Percentiles rank a stretch among this genome's conserved stretches.
These are phyloP conservation scores for Trichoderma guizhouense DNA, from an alignment of 2,329 filamentous ascomycete genomes.

Conservation along the genomic window DNA sequence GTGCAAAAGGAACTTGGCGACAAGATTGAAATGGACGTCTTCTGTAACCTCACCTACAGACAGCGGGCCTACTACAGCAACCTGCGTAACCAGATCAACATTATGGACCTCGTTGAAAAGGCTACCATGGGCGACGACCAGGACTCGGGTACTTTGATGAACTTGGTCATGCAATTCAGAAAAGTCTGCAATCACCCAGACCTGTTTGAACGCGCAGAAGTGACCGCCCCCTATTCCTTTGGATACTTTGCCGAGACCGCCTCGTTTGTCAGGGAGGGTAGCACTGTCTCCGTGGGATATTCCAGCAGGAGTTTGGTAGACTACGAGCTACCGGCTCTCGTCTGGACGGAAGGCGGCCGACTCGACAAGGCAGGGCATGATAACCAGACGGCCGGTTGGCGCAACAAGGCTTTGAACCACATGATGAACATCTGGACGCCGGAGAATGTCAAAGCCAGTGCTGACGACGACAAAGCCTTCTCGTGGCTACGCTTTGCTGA, in stretches of 20 bases:
- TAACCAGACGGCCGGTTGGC: slow-evolving; percentile 76
- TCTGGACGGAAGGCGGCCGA: slow-evolving; percentile 79
- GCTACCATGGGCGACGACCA: slow-evolving; percentile 90
- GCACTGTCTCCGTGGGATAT: slow-evolving; percentile 75
- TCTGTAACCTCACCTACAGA: slow-evolving; percentile 94
- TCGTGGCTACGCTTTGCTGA: slow-evolving; percentile 90
- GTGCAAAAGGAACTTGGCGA: slow-evolving; percentile 98
- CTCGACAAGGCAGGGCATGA: slow-evolving; percentile 69
- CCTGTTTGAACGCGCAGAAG: slow-evolving; percentile 91
- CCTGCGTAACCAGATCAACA: slow-evolving; percentile 93
- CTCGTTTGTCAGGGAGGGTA: slow-evolving; percentile 88
- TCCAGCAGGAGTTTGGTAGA: slow-evolving; percentile 84
- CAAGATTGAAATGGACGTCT: slow-evolving; percentile 96
- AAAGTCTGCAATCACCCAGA: slow-evolving; percentile 99
- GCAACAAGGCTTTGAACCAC: slow-evolving; percentile 70
- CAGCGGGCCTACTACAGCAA: slow-evolving; percentile 92
- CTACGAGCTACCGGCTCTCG: slow-evolving; percentile 73
- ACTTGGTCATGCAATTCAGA: slow-evolving; percentile 98
- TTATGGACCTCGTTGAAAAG: slow-evolving; percentile 98
- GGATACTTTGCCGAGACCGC: slow-evolving; percentile 92
- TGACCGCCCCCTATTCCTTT: slow-evolving; percentile 77
- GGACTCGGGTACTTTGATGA: slow-evolving; percentile 96
- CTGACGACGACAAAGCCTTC: slow-evolving; percentile 63
- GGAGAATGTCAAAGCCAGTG: slow-evolving; percentile 67
- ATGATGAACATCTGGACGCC: slow-evolving; percentile 90